phyloP scores from a whole-genome alignment of 2,329 filamentous ascomycete species.

The Calonectria hongkongensis region DNA sequence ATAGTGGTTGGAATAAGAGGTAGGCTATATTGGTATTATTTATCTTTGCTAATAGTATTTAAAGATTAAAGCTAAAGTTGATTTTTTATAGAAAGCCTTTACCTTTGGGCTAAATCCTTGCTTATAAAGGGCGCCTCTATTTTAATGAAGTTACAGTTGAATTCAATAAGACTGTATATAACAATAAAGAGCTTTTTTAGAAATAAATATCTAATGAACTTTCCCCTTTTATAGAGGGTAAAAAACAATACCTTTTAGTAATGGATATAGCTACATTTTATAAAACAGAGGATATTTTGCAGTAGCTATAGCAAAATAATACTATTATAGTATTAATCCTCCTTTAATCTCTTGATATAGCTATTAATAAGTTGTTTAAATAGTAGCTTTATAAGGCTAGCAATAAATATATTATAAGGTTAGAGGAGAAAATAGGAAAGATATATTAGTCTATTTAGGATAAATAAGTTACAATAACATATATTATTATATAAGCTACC shows the following conservation, averaged over 20 bases:
- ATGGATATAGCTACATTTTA: background rate
- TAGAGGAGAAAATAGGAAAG: background rate
- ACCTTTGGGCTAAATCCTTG: background rate
- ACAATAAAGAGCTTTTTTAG: constrained; percentile 19
- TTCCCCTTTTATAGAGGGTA: background rate
- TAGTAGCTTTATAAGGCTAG: background rate
- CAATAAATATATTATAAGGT: background rate
- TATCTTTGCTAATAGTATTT: background rate
- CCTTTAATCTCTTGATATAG: constrained; percentile 4
- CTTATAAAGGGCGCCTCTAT: constrained; percentile 19
- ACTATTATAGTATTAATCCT: background rate
- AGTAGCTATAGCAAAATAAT: too few relatives aligned
- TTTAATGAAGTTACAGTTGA: constrained; percentile 19
- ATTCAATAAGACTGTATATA: constrained; percentile 27
- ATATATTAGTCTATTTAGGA: constrained; percentile 29
- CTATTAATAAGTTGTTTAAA: constrained; percentile 17
- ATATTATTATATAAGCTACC: constrained; percentile 16
- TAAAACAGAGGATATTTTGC: too few relatives aligned
- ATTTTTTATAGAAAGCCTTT: constrained; percentile 16
- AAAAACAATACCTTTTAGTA: background rate
- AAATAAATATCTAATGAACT: constrained; percentile 7
- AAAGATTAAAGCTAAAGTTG: background rate
- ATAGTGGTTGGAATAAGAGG: background rate
- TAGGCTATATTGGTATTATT: background rate
- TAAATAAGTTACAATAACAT: constrained; percentile 32